Base-by-base conservation (phyloP, 257 asterid genomes). In the Linaria vulgaris region DNA sequence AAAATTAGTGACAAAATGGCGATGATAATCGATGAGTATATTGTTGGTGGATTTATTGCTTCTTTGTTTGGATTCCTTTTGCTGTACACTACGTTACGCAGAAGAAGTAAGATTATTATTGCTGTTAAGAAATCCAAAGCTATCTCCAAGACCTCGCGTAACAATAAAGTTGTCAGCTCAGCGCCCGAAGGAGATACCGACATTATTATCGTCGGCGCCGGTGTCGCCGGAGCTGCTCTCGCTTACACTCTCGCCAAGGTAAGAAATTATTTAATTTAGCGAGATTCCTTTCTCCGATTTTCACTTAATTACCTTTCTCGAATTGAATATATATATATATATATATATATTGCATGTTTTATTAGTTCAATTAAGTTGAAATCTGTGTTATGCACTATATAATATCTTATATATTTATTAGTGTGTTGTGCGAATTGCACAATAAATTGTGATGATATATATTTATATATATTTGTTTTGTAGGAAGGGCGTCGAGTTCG, bases 201-300 rank as follows among this genome's bases (percentile, higher is more conserved):
- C 62, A 37, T 87, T 69, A 75, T 87, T 66, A 71, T 87, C 16
- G 92, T 84, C 47, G 95, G 95, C 44, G 95, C 94, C 30, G 94
- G 96, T 1, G 88, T 87, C 49, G 90, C 90, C 0, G 96, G 94
- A 14, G 80, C 94, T 3, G 90, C 94, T 30, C 73, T 85, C n/a
- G 96, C 94, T 16, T 72, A 73, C 49, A 82, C 96, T 10, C 84
- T 87, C 9, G 94, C 83, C 59, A 85, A 87, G 96, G 96, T 87
- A 66, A 22, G 17, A 11, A 23, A 24, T 21, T 21, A 17, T 52
- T 24, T 27, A 6, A n/a, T n/a, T 30, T 30, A 30, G n/a, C 37
- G 25, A 0, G 30, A 17, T 38, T 30, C 24, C 10, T 41, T 56
- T 39, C 55, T 10, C 3, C 6, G 13, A 17, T 19, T 19, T 13